A percentile compares a stretch with the other conserved stretches of the same genome.
These are phyloP conservation scores for Rhizoctonia solani DNA, from an alignment of 1,284 basidiomycete genomes.

Conservation along the genomic window DNA sequence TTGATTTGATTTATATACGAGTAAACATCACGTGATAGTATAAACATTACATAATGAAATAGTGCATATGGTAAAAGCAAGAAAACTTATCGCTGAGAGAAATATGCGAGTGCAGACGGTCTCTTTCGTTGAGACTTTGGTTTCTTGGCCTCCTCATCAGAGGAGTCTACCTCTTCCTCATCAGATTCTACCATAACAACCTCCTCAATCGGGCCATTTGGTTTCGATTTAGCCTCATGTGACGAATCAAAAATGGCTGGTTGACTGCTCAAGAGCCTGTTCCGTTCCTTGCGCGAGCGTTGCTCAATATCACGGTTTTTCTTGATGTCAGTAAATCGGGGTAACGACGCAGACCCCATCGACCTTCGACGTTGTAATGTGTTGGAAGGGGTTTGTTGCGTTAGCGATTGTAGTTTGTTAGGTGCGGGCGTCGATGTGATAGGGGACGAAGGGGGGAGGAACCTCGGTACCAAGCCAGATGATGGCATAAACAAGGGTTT, in stretches of 20 bases:
- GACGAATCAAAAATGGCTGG: background rate
- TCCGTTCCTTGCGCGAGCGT: background rate
- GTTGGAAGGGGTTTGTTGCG: slow-evolving; percentile 11
- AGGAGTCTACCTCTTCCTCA: slow-evolving; percentile 3
- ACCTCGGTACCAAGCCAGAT: slow-evolving; percentile 1
- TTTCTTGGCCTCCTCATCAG: background rate
- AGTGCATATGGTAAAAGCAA: background rate
- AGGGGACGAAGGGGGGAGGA: background rate
- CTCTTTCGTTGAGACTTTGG: background rate
- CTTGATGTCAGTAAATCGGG: slow-evolving; percentile 11
- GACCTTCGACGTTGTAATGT: background rate
- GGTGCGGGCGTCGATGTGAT: background rate
- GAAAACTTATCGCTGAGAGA: background rate
- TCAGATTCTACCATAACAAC: slow-evolving; percentile 1
- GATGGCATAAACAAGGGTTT: slow-evolving; percentile 16
- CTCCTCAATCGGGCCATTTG: slow-evolving; percentile 1
- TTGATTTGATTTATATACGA: slow-evolving; percentile 24
- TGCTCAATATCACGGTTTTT: background rate
- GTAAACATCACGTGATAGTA: slow-evolving; percentile 22
- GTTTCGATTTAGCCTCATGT: background rate
- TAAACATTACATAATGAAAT: background rate
- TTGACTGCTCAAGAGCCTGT: slow-evolving; percentile 11
- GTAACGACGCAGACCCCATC: background rate
- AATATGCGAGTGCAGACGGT: slow-evolving; percentile 8
- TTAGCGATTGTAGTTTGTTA: background rate